phyloP scores from a whole-genome alignment of 352 stramenopile species.

The Phytophthora foliorum region DNA sequence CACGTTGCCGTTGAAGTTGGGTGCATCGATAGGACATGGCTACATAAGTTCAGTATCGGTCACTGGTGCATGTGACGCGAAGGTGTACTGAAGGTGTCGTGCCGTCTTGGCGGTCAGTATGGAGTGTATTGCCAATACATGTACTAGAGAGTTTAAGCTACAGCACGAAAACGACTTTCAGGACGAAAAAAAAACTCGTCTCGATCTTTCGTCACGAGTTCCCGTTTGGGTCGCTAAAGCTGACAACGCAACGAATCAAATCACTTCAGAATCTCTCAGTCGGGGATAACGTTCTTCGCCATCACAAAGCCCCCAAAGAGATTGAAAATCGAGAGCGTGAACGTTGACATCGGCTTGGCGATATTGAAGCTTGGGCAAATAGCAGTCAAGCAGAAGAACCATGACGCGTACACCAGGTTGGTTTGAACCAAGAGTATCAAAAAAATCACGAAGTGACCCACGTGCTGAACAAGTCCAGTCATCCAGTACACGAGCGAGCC shows the following conservation, averaged over 20 bases:
- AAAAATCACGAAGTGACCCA: conserved; percentile 44
- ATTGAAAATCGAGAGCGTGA: conserved; percentile 47
- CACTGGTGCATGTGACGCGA: conserved; percentile 3
- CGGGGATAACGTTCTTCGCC: conserved; percentile 55
- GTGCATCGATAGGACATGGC: not conserved
- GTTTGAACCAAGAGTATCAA: conserved; percentile 37
- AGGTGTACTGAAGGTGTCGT: not conserved
- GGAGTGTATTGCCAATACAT: no score
- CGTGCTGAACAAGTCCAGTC: conserved; percentile 51
- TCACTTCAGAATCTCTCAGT: conserved; percentile 18
- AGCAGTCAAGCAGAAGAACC: conserved; percentile 49
- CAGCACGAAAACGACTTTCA: not conserved
- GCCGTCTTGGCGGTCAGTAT: conserved; percentile 11
- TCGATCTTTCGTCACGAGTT: not conserved
- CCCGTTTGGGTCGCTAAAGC: not conserved
- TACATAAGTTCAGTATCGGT: not conserved
- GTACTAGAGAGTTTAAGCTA: not conserved
- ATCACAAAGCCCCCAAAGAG: conserved; percentile 69
- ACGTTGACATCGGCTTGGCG: conserved; percentile 51
- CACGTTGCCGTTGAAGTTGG: conserved; percentile 17
- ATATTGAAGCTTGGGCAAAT: conserved; percentile 46
- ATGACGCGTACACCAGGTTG: conserved; percentile 45
- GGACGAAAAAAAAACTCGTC: not conserved
- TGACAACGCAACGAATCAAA: not conserved
- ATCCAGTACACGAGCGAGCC: conserved; percentile 87